Percentiles rank a stretch among this genome's conserved stretches.
Conservation (phyloP, 768 basidiomycete genomes). For the Cyclocybe aegerita region DNA sequence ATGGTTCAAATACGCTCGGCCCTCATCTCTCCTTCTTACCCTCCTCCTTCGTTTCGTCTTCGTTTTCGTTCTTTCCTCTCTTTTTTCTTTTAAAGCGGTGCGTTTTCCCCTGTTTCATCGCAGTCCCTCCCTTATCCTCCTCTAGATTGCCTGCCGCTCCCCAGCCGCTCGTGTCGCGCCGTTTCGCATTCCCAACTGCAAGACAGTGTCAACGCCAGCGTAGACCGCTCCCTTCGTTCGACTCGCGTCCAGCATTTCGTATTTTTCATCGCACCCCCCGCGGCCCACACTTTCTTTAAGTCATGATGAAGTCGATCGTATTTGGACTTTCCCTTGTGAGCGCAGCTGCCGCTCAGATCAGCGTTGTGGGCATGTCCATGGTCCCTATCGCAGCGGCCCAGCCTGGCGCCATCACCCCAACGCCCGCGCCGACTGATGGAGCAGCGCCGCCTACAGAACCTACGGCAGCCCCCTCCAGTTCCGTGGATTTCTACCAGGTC, state of each 20-base stretch:
- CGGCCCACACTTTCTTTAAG: constrained; percentile 43
- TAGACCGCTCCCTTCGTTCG: constrained; percentile 59
- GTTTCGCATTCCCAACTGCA: constrained; percentile 52
- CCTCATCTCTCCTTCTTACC: constrained; percentile 1
- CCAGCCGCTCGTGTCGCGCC: constrained; percentile 33
- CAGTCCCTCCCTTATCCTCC: neutral
- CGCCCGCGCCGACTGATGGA: constrained; percentile 18
- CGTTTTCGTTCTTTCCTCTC: constrained; percentile 37
- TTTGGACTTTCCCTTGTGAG: constrained; percentile 58
- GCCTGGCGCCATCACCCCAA: constrained; percentile 18
- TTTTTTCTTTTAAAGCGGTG: constrained; percentile 43
- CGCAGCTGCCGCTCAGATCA: constrained; percentile 56
- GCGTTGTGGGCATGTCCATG: constrained; percentile 44
- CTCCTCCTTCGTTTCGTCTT: constrained; percentile 35
- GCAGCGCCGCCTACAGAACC: constrained; percentile 31
- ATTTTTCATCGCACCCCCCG: constrained; percentile 35
- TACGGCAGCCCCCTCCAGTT: constrained; percentile 32
- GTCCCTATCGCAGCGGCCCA: constrained; percentile 28
- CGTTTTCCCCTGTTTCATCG: constrained; percentile 17
- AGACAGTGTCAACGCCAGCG: constrained; percentile 68
- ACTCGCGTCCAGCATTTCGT: constrained; percentile 30
- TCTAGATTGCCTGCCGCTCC: constrained; percentile 45
- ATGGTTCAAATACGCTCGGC: constrained; percentile 35
- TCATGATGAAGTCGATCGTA: constrained; percentile 62
- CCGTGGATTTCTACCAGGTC: constrained; percentile 38